Base-by-base conservation (phyloP, 768 basidiomycete genomes). In the Boletus sp. region DNA sequence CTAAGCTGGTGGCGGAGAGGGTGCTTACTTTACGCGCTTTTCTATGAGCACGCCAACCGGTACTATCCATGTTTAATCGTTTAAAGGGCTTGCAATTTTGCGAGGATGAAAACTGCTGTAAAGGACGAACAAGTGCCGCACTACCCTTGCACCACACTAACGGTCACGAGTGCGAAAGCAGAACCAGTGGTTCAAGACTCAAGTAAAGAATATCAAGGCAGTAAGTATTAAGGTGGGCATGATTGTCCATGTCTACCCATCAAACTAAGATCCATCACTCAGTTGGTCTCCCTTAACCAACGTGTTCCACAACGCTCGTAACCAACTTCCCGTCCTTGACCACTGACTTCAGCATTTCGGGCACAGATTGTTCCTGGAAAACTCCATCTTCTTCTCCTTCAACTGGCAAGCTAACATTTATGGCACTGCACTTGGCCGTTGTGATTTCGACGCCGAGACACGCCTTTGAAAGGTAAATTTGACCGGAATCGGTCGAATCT, bases 401-500 rank as follows among this genome's bases (percentile, higher is more conserved):
- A 1, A 89, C 85, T 0, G 94, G 94, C 20, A 98, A 68, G 63
- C 84, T 91, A 61, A 99, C 79, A 74, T 98, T 99, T 73, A 99
- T 90, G 33, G 86, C 80, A 66, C 90, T 93, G 73, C 92, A 95
- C 74, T 98, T 98, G 50, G 93, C 89, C 0, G 94, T 96, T 30
- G 91, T 92, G 64, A 99, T 89, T 75, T 98, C 94, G 10, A 85
- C 81, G 54, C 71, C 81, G 50, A 98, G 78, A 62, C 88, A 89
- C 12, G 82, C 85, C 67, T 87, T 89, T 24, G 92, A 94, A 39
- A 99, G 82, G 75, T 91, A 99, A 62, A 99, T 86, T 70, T 94
- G 92, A 6, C 97, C 97, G 7, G 90, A 92, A 73, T 98, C 97
- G 14, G 94, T 96, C 15, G 89, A 87, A 73, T 99, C 97, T 18